Evolutionary conservation across 805 yeast species (phyloP).

Genomic region (Hanseniaspora clermontiae): DNA sequence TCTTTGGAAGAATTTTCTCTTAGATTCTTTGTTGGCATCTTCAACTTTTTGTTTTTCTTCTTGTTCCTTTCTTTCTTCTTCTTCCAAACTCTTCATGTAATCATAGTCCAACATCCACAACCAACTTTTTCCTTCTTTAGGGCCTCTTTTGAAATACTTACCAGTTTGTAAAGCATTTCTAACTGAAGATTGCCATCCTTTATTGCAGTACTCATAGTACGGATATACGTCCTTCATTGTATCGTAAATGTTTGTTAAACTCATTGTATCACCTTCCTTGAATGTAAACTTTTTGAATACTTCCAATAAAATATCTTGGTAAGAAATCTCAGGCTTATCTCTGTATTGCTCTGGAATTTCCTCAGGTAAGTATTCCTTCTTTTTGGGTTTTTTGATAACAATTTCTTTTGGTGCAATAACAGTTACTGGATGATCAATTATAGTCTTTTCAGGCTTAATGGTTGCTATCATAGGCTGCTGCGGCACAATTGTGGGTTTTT

Average conservation of each 20-base stretch:
- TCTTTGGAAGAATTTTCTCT: constrained; percentile 25
- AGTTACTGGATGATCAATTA: constrained; percentile 17
- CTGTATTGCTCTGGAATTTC: constrained; percentile 84
- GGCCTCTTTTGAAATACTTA: constrained; percentile 68
- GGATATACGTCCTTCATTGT: constrained; percentile 82
- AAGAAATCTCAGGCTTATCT: constrained; percentile 69
- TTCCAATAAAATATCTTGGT: constrained; percentile 66
- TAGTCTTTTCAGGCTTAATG: background rate
- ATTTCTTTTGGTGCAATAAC: constrained; percentile 29
- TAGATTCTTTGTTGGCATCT: constrained; percentile 16
- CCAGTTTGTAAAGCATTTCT: constrained; percentile 79
- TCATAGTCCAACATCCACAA: constrained; percentile 85
- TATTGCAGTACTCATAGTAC: constrained; percentile 83
- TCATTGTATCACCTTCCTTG: constrained; percentile 49
- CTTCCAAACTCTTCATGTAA: constrained; percentile 70
- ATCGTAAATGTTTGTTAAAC: constrained; percentile 71
- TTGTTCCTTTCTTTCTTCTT: constrained; percentile 51
- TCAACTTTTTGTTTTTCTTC: constrained; percentile 27
- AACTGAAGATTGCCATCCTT: constrained; percentile 95
- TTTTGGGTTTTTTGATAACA: constrained; percentile 33
- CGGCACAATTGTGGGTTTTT: constrained; percentile 23
- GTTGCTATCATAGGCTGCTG: constrained; percentile 24
- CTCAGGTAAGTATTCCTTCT: constrained; percentile 58
- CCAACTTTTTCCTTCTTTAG: constrained; percentile 89
- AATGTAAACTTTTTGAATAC: constrained; percentile 59